Evolutionary conservation across 2,329 filamentous ascomycete genomes (phyloP).

Genomic region (Bipolaris zeicola): DNA sequence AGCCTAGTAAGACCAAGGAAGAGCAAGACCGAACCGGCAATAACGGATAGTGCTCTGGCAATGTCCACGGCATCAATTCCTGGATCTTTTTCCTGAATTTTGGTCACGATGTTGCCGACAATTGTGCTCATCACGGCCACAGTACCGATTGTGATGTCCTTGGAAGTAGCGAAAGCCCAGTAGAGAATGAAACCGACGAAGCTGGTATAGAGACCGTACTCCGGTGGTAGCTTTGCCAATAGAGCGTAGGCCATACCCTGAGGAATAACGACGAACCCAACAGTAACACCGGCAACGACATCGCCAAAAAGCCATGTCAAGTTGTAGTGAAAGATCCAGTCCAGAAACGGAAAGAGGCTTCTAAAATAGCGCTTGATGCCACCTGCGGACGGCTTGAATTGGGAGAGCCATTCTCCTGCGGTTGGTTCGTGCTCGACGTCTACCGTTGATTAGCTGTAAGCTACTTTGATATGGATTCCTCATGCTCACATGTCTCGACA

Average conservation of each 20-base stretch:
- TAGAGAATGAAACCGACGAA: constrained; percentile 96
- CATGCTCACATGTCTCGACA: constrained; percentile 46
- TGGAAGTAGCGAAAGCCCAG: constrained; percentile 98
- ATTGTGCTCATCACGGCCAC: constrained; percentile 95
- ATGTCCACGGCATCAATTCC: constrained; percentile 57
- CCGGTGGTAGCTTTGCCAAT: constrained; percentile 75
- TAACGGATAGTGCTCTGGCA: constrained; percentile 78
- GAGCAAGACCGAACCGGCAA: constrained; percentile 78
- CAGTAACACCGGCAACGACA: constrained; percentile 79
- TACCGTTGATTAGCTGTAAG: constrained; percentile 57
- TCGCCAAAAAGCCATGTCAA: constrained; percentile 87
- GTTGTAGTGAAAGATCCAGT: constrained; percentile 91
- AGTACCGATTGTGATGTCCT: constrained; percentile 98
- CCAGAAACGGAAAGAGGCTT: constrained; percentile 84
- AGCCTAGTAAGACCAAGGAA: constrained; percentile 78
- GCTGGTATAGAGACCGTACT: constrained; percentile 91
- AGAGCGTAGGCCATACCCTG: constrained; percentile 95
- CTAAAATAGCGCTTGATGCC: constrained; percentile 66
- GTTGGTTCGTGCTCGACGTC: constrained; percentile 85
- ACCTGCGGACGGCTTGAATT: constrained; percentile 63
- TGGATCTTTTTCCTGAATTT: constrained; percentile 60
- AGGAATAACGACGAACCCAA: constrained; percentile 84
- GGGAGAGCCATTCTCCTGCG: constrained; percentile 70
- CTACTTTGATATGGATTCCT: background rate
- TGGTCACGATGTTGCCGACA: constrained; percentile 77